Conservation (phyloP, 345 rosid genomes). For the Barbarea vulgaris region DNA sequence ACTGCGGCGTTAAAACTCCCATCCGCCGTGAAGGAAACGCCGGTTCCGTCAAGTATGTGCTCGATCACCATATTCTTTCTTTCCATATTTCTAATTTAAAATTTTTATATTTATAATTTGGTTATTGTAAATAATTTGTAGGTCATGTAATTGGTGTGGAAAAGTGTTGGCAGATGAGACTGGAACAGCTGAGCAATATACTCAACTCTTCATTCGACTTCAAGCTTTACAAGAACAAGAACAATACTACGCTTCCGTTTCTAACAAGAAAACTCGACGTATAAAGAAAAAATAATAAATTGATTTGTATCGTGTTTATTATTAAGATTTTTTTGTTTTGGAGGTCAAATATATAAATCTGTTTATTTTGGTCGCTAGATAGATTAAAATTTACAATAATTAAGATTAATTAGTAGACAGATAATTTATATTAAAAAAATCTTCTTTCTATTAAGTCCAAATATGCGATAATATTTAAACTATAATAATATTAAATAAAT, state of each 20-base stretch:
- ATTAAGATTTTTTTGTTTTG: too few relatives aligned
- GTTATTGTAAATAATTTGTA: neutral
- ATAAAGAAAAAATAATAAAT: too few relatives aligned
- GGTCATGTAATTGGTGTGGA: constrained; percentile 37
- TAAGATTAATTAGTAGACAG: too few relatives aligned
- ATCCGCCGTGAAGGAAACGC: constrained; percentile 24
- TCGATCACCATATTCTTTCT: neutral
- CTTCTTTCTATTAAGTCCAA: too few relatives aligned
- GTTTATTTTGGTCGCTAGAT: too few relatives aligned
- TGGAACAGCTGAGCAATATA: constrained; percentile 31
- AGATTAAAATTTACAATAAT: too few relatives aligned
- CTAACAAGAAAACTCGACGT: constrained; percentile 1
- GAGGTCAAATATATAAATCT: too few relatives aligned
- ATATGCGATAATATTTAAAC: too few relatives aligned
- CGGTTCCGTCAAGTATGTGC: constrained; percentile 30
- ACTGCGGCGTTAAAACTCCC: constrained; percentile 30
- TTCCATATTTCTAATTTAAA: neutral
- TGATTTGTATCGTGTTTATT: neutral
- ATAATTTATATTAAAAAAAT: too few relatives aligned
- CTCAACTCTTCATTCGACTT: constrained; percentile 20
- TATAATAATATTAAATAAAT: too few relatives aligned
- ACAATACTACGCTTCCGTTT: neutral
- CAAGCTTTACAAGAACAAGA: constrained; percentile 7
- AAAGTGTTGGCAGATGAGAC: constrained; percentile 36
- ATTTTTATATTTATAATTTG: neutral